Conservation (phyloP, 2,329 filamentous ascomycete species). For the Stagonosporopsis tanaceti region DNA sequence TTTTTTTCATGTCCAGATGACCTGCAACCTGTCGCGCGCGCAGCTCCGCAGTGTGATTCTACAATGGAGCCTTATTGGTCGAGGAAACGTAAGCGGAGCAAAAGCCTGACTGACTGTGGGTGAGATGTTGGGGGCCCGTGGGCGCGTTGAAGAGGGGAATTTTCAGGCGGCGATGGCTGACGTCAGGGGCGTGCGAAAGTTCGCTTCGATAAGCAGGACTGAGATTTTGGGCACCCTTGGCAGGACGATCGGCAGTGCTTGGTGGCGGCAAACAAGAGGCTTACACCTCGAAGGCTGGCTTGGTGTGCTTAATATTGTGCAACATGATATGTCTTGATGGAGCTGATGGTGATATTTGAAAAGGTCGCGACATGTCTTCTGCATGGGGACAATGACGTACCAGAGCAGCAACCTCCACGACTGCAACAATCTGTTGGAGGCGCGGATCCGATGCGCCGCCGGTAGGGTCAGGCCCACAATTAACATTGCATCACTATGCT, state of each 20-base stretch:
- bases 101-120: slow-evolving; percentile 8
- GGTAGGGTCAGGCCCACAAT: slow-evolving; percentile 10
- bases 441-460: background rate
- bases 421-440: background rate
- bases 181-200: slow-evolving; percentile 8
- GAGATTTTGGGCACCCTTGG: slow-evolving; percentile 20
- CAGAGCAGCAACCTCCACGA: background rate
- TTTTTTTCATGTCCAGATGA: too few relatives aligned
- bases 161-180: background rate
- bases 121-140: slow-evolving; percentile 18
- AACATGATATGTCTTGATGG: background rate
- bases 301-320: slow-evolving; percentile 7
- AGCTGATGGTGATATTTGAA: background rate
- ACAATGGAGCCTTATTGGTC: background rate
- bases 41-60: background rate
- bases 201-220: slow-evolving; percentile 5
- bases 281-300: background rate
- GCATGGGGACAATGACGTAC: slow-evolving; percentile 1
- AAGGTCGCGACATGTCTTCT: background rate
- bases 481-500: slow-evolving; percentile 15
- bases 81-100: background rate
- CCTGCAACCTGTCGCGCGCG: too few relatives aligned
- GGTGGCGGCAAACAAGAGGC: slow-evolving; percentile 8
- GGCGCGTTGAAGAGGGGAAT: background rate
- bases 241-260: slow-evolving; percentile 17